These are phyloP conservation scores for Globisporangium splendens DNA, from an alignment of 352 stramenopile species.

Conservation along the genomic window DNA sequence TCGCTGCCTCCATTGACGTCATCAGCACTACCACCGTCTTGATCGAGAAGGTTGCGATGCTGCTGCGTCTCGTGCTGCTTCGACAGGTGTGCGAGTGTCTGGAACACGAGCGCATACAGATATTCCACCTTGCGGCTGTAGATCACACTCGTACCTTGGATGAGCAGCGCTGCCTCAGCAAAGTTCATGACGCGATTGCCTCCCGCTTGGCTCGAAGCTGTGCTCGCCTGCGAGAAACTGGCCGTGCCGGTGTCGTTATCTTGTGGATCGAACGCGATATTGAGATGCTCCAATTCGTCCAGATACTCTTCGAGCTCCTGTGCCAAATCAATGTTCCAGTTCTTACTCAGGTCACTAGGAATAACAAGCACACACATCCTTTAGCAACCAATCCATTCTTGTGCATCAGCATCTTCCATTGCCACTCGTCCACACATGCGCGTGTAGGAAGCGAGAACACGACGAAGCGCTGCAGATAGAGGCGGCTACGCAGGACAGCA, in stretches of 20 bases:
- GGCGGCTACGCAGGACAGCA: not conserved
- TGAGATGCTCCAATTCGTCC: slow-evolving; percentile 77
- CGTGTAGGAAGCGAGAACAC: not conserved
- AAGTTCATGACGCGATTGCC: slow-evolving; percentile 83
- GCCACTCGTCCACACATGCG: too few relatives aligned
- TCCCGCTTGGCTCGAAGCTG: not conserved
- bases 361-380: not conserved
- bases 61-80: slow-evolving; percentile 47
- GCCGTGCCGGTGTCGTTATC: slow-evolving; percentile 17
- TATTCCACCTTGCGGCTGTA: slow-evolving; percentile 96
- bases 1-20: slow-evolving; percentile 19
- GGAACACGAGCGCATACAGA: slow-evolving; percentile 90
- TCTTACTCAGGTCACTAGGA: slow-evolving; percentile 84
- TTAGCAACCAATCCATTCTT: too few relatives aligned
- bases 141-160: slow-evolving; percentile 92
- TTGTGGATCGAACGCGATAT: slow-evolving; percentile 59
- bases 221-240: slow-evolving; percentile 34
- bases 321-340: slow-evolving; percentile 91
- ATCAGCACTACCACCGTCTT: slow-evolving; percentile 5
- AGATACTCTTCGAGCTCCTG: slow-evolving; percentile 89
- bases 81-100: slow-evolving; percentile 82
- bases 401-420: too few relatives aligned
- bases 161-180: slow-evolving; percentile 89
- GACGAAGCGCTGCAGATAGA: not conserved
- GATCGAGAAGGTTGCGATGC: slow-evolving; percentile 11